Evolutionary conservation across 306 rosid species (phyloP), one percentile per base, ranked within the genome.

Genomic region (Sphenostylis stenocarpa): DNA sequence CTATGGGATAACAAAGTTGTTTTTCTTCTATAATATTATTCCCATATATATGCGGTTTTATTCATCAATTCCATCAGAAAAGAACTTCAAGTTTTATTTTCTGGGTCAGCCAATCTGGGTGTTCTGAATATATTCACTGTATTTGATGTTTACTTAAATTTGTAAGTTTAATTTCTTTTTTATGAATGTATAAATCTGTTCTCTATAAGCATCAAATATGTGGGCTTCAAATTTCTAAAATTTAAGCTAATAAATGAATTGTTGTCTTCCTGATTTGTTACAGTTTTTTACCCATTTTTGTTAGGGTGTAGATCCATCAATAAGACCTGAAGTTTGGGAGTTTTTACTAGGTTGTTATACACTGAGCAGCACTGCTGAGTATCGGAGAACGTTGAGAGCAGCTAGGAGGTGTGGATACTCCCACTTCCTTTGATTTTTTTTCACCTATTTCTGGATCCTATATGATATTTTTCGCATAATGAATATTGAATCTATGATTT

Each of bases 301-400:
- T 65, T 82, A 94, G 98, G 98, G 98, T 34, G 89, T 94, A 69
- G 97, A 94, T 86, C 96, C 94, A 67, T 94, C 94, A 16, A 94
- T 94, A 72, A 88, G 97, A 80, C 85, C 93, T 43, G 93, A 86
- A 74, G 97, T 94, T 74, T 94, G 98, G 98, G 98, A 94, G 88
- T 90, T 91, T 86, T 85, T 94, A 80, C 97, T 94, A 21, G 97
- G 98, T 66, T 94, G 97, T 77, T 94, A 91, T 87, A 85, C 91
- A 13, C 84, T 85, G 63, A 87, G 89, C 68, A 94, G 94, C 88
- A 91, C 94, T 39, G 78, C 89, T 4, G 94, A 90, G 68, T 80
- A 86, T 39, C 94, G 97, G 43, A 72, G 84, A 79, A 88, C 86
- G 77, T 78, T 91, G 81, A 86, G 98, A 76, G 80, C 83, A 62